Base-by-base conservation (phyloP, 2,329 filamentous ascomycete genomes). In the Elsinoe batatas region DNA sequence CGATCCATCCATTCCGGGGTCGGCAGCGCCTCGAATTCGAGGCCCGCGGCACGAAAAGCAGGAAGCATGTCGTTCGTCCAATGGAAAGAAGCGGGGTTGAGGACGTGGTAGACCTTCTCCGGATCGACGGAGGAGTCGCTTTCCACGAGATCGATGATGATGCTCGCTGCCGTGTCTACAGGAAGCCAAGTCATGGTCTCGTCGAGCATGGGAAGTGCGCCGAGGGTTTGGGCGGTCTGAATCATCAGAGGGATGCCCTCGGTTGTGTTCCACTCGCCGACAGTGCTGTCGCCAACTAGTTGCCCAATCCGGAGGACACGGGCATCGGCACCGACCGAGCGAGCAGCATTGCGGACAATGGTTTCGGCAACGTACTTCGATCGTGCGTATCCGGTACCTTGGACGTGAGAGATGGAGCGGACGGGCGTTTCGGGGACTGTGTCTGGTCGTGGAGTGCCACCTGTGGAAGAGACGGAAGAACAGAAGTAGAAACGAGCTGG, bases 61-160 rank as follows among this genome's bases (percentile, higher is more conserved):
- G 79, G 79, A 0, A 83, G 71, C 5, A 83, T 64, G 50, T 80
- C 75, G 0, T 68, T 58, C 0, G 75, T 78, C 77, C 78, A 82
- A 38, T 74, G 68, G 59, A 80, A 76, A 1, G 67, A 66, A 6
- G 58, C 64, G 0, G 74, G 72, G 58, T 80, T 80, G n/a, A 76
- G 69, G 11, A 83, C 68, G 62, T 64, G 18, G 53, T 59, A 59
- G 22, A 57, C 56, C 7, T 57, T 56, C 13, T 50, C 18, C 5
- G 42, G 11, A 13, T 59, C 51, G 12, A 38, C 15, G 33, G 22
- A 10, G 18, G 32, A 26, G 47, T 55, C 10, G 38, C 15, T 26
- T 54, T 54, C 55, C 5, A 53, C 35, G 22, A 59, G 58, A 22
- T 59, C 58, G 32, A 46, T 38, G 18, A 59, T 54, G 30, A 54